Percentiles rank a stretch among this genome's conserved stretches.
Conservation (phyloP, 192 early-diverging fungal genomes). For the Geranomyces michiganensis region DNA sequence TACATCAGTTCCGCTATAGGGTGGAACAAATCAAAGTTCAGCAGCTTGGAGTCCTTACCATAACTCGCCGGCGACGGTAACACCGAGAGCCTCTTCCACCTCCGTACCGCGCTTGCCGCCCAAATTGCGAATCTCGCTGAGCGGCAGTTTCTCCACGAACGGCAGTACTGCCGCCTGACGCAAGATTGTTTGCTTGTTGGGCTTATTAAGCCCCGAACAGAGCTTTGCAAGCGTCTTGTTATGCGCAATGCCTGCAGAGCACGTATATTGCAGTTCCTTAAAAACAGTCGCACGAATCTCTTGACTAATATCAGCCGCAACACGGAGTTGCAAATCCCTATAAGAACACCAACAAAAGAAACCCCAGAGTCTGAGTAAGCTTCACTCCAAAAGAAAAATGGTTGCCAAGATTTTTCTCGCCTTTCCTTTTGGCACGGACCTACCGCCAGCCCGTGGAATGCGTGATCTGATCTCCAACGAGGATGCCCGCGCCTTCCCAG, state of each 20-base stretch:
- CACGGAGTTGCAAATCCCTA: constrained; percentile 77
- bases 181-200: constrained; percentile 79
- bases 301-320: constrained; percentile 70
- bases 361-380: too few relatives aligned
- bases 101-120: constrained; percentile 77
- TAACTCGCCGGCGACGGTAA: constrained; percentile 61
- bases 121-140: constrained; percentile 79
- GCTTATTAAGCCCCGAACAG: constrained; percentile 82
- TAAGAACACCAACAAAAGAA: constrained; percentile 13
- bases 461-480: constrained; percentile 42
- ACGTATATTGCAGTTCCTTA: constrained; percentile 75
- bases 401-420: background rate
- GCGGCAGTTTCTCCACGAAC: constrained; percentile 69
- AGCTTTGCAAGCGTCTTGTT: constrained; percentile 88
- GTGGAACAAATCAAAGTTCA: background rate
- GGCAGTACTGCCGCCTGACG: constrained; percentile 53
- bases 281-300: constrained; percentile 67
- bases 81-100: constrained; percentile 64
- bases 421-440: background rate
- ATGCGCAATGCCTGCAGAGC: constrained; percentile 71
- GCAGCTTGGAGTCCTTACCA: constrained; percentile 56
- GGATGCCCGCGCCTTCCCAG: constrained; percentile 32
- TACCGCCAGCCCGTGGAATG: constrained; percentile 26
- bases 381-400: background rate
- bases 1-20: background rate